Evolutionary conservation across 1,139 yeast species (phyloP).

Genomic region (Pichia sp.): DNA sequence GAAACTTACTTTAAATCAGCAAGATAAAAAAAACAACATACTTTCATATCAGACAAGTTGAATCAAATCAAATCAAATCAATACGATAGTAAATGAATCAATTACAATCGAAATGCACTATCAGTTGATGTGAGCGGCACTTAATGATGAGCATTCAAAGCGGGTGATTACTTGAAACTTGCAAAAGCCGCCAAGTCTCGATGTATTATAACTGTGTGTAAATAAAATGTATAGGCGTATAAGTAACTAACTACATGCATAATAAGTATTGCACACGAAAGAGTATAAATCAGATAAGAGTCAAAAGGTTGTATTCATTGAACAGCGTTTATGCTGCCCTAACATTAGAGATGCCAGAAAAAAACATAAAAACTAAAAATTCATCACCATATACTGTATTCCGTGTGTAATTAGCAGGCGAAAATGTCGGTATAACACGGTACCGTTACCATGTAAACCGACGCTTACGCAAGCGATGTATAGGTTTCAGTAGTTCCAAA

Average conservation of each 20-base stretch:
- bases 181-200: background rate
- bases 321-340: constrained; percentile 42
- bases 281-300: constrained; percentile 43
- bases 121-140: too few species aligned
- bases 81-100: too few species aligned
- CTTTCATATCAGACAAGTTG: too few species aligned
- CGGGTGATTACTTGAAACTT: too few species aligned
- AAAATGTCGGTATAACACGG: constrained; percentile 1
- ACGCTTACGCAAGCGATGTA: background rate
- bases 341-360: constrained; percentile 74
- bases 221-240: background rate
- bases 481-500: too few species aligned
- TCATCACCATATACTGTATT: constrained; percentile 11
- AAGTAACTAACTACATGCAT: background rate
- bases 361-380: constrained; percentile 33
- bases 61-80: too few species aligned
- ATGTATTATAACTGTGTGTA: background rate
- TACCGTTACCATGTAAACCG: constrained; percentile 1
- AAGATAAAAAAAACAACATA: too few species aligned
- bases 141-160: too few species aligned
- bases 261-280: constrained; percentile 18
- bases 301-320: constrained; percentile 57
- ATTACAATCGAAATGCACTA: too few species aligned
- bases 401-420: background rate
- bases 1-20: too few species aligned